Evolutionary conservation across 768 basidiomycete genomes (phyloP).

Genomic region (Suillus luteus): DNA sequence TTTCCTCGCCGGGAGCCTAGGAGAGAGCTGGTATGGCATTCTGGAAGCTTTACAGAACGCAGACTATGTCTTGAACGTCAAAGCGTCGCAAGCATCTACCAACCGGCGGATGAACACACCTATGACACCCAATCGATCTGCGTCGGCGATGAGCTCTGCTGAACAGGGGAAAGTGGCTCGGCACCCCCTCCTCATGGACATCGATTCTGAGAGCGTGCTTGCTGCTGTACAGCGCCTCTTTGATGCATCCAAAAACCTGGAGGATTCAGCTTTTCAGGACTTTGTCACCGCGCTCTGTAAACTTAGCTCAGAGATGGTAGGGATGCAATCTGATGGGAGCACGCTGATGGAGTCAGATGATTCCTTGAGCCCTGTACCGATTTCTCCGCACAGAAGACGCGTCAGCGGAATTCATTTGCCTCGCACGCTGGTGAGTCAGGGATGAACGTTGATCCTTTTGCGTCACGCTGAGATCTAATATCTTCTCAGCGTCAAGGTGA

Average conservation of each 20-base stretch:
- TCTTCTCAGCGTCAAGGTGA: constrained; percentile 77
- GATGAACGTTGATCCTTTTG: not conserved
- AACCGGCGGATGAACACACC: constrained; percentile 36
- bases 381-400: constrained; percentile 61
- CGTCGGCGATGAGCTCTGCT: constrained; percentile 33
- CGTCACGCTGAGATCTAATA: constrained; percentile 9
- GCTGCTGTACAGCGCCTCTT: constrained; percentile 80
- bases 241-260: constrained; percentile 80
- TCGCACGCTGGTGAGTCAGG: constrained; percentile 62
- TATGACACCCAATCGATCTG: constrained; percentile 39
- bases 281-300: constrained; percentile 81
- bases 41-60: constrained; percentile 93
- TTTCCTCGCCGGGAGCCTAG: constrained; percentile 82
- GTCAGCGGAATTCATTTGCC: constrained; percentile 90
- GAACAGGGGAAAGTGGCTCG: constrained; percentile 31
- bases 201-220: constrained; percentile 76
- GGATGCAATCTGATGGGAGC: constrained; percentile 64
- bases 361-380: constrained; percentile 34
- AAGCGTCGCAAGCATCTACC: constrained; percentile 41
- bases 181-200: constrained; percentile 68
- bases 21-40: constrained; percentile 90
- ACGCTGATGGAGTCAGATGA: constrained; percentile 27
- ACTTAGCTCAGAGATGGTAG: constrained; percentile 91
- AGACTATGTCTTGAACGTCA: constrained; percentile 82
- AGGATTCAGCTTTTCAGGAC: constrained; percentile 77